Base-by-base conservation (phyloP, 1,284 basidiomycete species). In the Takashimella tepidaria region DNA sequence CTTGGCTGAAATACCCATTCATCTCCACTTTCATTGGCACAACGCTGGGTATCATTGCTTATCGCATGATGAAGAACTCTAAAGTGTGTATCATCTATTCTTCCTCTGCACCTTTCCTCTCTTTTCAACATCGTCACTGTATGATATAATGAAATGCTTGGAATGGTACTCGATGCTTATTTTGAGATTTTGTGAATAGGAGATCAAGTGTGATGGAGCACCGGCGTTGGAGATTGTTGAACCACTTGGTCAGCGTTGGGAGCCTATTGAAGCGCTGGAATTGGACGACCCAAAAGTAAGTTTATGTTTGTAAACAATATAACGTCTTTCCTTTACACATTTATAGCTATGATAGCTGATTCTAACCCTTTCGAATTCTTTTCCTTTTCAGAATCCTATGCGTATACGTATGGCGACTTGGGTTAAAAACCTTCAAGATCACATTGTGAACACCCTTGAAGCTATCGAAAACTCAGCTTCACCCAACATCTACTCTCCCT, bases 371-470 rank as follows among this genome's bases (percentile, higher is more conserved):
- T n/a, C n/a, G n/a, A n/a, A n/a, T n/a, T n/a, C n/a, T n/a, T n/a
- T n/a, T n/a, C n/a, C n/a, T 37, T 8, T 37, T 2, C 52, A 74
- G 73, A 73, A 75, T 57, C 77, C 78, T 3, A 92, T 95, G 89
- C 86, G 91, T 47, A 74, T 84, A 45, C 84, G 84, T 58, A 85
- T 97, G 72, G 85, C 89, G 57, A 79, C 81, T 10, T 95, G 89
- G 77, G 83, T 97, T 70, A 81, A 84, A 58, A 71, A 76, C 8
- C 83, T 98, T 22, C 95, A 98, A 74, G 80, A 87, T 48, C 78
- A 84, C 43, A 97, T 98, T 58, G 89, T 97, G 55, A 67, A 76
- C 40, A 82, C 84, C 0, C 81, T 98, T 58, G 89, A 96, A 72
- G 71, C 79, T 11, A 82, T 96, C 62, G 95, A 98, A 69, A 82